These are phyloP conservation scores for Saturnispora halmiae DNA, from an alignment of 805 yeast genomes.

Conservation along the genomic window DNA sequence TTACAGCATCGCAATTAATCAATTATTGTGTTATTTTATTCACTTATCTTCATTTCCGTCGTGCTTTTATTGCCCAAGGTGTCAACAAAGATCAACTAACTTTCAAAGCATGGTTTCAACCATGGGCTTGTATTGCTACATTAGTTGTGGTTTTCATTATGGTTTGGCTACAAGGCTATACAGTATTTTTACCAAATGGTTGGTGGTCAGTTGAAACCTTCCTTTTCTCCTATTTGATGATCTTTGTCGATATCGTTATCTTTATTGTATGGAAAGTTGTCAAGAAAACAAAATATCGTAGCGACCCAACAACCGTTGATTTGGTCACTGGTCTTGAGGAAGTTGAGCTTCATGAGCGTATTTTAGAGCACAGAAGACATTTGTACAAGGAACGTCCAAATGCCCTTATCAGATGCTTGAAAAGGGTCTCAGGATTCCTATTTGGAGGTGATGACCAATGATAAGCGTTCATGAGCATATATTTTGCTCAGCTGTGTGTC, in stretches of 20 bases:
- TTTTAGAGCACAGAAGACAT: conserved; percentile 13
- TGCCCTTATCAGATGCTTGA: conserved; percentile 2
- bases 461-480: neutral
- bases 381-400: conserved; percentile 6
- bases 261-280: conserved; percentile 45
- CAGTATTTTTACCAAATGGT: conserved; percentile 48
- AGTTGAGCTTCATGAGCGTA: conserved; percentile 47
- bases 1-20: conserved; percentile 59
- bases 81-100: conserved; percentile 37
- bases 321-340: conserved; percentile 45
- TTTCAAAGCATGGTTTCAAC: conserved; percentile 39
- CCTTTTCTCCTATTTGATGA: conserved; percentile 61
- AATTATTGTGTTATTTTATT: conserved; percentile 50
- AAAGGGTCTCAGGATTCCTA: conserved; percentile 9
- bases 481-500: conserved; percentile 1
- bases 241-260: conserved; percentile 44
- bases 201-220: conserved; percentile 69
- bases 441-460: conserved; percentile 14
- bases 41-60: conserved; percentile 53
- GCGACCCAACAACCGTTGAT: conserved; percentile 41
- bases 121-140: conserved; percentile 20
- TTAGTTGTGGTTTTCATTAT: conserved; percentile 22
- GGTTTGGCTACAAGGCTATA: conserved; percentile 40
- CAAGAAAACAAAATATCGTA: conserved; percentile 39
- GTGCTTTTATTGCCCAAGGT: conserved; percentile 48